phyloP scores from a whole-genome alignment of 805 yeast genomes.

The Wickerhamiella galacta region DNA sequence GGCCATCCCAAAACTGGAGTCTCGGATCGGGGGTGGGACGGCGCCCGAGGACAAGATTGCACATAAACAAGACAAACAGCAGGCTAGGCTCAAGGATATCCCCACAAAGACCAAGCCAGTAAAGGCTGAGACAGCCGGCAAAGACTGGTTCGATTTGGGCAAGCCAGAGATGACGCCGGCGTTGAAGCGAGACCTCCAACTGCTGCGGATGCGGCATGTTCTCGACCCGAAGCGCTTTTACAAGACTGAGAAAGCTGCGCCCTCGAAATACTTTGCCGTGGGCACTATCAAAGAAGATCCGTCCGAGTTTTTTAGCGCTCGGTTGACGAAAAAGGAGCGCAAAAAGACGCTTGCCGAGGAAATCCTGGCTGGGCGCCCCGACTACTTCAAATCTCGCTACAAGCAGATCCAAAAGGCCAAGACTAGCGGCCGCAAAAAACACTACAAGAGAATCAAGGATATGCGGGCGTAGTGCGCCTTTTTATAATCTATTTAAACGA shows the following conservation, averaged over 20 bases:
- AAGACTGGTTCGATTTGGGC: conserved; percentile 68
- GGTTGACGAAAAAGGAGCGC: conserved; percentile 54
- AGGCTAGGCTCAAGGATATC: neutral
- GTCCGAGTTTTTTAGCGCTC: conserved; percentile 54
- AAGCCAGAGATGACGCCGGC: conserved; percentile 56
- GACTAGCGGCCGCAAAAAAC: conserved; percentile 48
- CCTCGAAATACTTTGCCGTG: conserved; percentile 67
- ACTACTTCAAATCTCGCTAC: conserved; percentile 78
- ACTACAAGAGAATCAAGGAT: conserved; percentile 44
- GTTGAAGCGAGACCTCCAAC: conserved; percentile 56
- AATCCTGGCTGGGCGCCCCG: conserved; percentile 38
- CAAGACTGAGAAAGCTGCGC: conserved; percentile 58
- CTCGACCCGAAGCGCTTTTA: conserved; percentile 92
- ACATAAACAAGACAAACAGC: neutral
- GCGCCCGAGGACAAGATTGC: no score
- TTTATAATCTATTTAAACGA: neutral
- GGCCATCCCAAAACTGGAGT: no score
- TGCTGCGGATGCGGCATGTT: conserved; percentile 75
- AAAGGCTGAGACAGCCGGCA: conserved; percentile 30
- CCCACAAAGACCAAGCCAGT: conserved; percentile 17
- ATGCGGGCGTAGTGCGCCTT: conserved; percentile 27
- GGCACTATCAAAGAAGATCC: conserved; percentile 80
- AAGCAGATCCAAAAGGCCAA: conserved; percentile 54
- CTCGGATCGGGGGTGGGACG: no score
- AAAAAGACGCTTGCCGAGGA: conserved; percentile 70